Percentiles rank a stretch among this genome's conserved stretches.
Evolutionary conservation across 352 stramenopile species (phyloP).

Genomic region (Phytophthora multivora): DNA sequence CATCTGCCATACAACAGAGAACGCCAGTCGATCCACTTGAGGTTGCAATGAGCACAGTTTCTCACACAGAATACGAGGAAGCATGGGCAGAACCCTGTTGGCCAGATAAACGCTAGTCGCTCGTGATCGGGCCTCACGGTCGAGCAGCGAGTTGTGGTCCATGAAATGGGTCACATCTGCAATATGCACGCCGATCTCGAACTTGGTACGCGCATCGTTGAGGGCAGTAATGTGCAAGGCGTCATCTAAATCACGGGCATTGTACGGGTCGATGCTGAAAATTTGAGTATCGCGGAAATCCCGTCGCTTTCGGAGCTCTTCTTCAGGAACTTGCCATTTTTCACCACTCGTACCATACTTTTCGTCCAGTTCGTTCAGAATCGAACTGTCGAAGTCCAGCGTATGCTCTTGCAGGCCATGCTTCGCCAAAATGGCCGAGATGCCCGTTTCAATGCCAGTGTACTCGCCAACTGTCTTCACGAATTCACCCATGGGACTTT

Average conservation of each 20-base stretch:
- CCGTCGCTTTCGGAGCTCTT: conserved; percentile 83
- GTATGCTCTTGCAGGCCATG: conserved; percentile 87
- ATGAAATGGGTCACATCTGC: conserved; percentile 98
- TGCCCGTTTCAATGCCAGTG: conserved; percentile 88
- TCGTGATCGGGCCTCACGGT: conserved; percentile 92
- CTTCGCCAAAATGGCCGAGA: conserved; percentile 91
- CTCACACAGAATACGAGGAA: conserved; percentile 96
- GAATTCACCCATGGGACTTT: conserved; percentile 74
- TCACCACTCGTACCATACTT: conserved; percentile 75
- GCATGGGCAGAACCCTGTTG: conserved; percentile 95
- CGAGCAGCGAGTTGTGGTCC: conserved; percentile 86
- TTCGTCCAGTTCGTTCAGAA: conserved; percentile 72
- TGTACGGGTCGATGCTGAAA: conserved; percentile 98
- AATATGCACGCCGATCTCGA: conserved; percentile 97
- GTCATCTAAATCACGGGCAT: conserved; percentile 97
- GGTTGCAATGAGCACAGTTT: conserved; percentile 97
- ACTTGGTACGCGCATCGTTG: conserved; percentile 57
- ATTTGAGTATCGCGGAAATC: conserved; percentile 93
- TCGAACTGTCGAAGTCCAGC: conserved; percentile 64
- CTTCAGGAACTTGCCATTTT: conserved; percentile 75
- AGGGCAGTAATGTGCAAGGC: conserved; percentile 92
- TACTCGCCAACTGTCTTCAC: conserved; percentile 79
- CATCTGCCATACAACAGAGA: conserved; percentile 97
- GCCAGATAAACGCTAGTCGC: conserved; percentile 98
- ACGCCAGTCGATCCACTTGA: conserved; percentile 95